Evolutionary conservation across 306 rosid genomes (phyloP), one percentile per base, ranked within the genome.

Genomic region (Echinosophora koreensis): DNA sequence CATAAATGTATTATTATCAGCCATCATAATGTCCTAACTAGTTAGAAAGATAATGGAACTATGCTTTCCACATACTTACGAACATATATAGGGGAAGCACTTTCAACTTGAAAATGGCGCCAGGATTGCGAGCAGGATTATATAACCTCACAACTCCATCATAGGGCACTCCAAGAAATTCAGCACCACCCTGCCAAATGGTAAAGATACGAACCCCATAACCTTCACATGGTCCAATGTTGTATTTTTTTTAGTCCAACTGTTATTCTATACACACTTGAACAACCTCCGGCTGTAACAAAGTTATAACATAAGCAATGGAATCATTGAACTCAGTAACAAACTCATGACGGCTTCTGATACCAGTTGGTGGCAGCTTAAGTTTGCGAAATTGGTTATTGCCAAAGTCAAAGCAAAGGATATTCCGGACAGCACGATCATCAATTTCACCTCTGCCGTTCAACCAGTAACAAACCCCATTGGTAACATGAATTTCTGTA

Each of bases 401-500:
- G 65, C 18, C 2, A 2, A 71, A 39, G n/a, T 71, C 77, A 55
- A 71, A 71, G 37, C 12, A 55, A 15, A 71, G 35, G 8, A 71
- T 55, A 1, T 12, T 18, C 17, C 52, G 37, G 41, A 18, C 76
- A 71, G 4, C 5, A 11, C 11, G 11, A 30, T 30, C 32, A 30
- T 3, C 32, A 30, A 30, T 3, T 30, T 30, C 32, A 30, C 32
- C 32, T 30, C 1, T 30, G 32, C 32, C 0, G 32, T 30, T 30
- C 8, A 55, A 4, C 77, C 77, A 55, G 10, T 71, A 64, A 71
- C 57, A 71, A 18, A 54, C 34, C 2, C 77, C 77, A 55, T 71
- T 55, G 38, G 52, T 3, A 17, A 52, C 18, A 17, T 6, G 63
- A 61, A 17, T 71, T 16, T 0, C 51, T 17, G 46, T 8, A n/a